phyloP scores from a whole-genome alignment of 805 yeast species.

The Kodamaea restingae region DNA sequence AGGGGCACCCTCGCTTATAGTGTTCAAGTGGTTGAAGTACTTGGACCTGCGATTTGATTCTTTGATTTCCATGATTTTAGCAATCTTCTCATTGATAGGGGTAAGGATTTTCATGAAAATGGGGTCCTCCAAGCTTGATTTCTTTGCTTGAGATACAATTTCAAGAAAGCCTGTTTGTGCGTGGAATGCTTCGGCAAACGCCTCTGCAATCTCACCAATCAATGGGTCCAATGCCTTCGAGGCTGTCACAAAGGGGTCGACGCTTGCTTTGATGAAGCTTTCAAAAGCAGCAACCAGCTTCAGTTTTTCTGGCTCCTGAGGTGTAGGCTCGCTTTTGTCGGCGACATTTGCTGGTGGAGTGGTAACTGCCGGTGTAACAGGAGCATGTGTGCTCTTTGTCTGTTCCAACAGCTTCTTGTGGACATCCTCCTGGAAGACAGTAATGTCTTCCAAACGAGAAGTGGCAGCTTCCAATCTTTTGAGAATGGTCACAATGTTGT shows the following conservation, averaged over 20 bases:
- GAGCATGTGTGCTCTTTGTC: not conserved
- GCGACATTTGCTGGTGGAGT: conserved; percentile 1
- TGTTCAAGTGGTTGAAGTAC: conserved; percentile 65
- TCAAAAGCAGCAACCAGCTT: conserved; percentile 53
- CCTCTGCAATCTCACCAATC: conserved; percentile 53
- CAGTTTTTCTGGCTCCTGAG: conserved; percentile 25
- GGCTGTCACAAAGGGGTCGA: conserved; percentile 55
- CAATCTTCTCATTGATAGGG: conserved; percentile 65
- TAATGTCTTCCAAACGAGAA: conserved; percentile 84
- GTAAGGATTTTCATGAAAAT: conserved; percentile 51
- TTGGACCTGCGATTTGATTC: conserved; percentile 71
- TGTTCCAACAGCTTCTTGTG: conserved; percentile 18
- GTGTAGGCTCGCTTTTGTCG: conserved; percentile 5
- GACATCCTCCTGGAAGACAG: conserved; percentile 68
- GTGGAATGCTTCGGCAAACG: conserved; percentile 50
- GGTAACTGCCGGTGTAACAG: not conserved
- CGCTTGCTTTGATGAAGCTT: conserved; percentile 44
- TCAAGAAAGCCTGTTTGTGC: conserved; percentile 57
- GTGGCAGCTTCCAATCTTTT: conserved; percentile 87
- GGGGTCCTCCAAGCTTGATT: conserved; percentile 59
- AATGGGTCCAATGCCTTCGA: conserved; percentile 54
- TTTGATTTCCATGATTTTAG: conserved; percentile 57
- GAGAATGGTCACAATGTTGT: conserved; percentile 72
- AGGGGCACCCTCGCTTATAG: conserved; percentile 86
- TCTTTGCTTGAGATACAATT: conserved; percentile 56